phyloP scores from a whole-genome alignment of 306 rosid genomes.

The Corylus avellana region DNA sequence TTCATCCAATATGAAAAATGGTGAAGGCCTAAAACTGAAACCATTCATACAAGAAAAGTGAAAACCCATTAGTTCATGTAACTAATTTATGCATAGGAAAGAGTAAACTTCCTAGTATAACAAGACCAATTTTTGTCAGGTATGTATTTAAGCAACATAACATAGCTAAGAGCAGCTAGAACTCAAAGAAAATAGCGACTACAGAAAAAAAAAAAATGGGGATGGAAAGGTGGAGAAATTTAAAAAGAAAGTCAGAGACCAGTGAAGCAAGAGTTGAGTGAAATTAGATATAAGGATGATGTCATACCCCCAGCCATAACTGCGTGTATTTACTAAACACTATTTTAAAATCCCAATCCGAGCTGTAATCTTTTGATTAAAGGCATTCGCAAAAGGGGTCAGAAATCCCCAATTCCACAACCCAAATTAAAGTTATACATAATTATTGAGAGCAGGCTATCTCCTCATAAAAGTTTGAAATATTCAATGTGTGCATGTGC shows the following conservation, averaged over 20 bases:
- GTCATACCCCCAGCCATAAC: background rate
- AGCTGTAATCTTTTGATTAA: background rate
- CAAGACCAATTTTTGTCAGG: background rate
- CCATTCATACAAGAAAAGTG: background rate
- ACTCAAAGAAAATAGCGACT: background rate
- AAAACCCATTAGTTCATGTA: background rate
- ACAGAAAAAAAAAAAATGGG: background rate
- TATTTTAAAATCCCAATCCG: background rate
- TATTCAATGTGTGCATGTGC: background rate
- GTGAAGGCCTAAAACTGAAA: conserved; percentile 94
- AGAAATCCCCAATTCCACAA: conserved; percentile 1
- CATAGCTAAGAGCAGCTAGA: background rate
- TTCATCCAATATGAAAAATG: conserved; percentile 97
- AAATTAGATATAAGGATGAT: background rate
- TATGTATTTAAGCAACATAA: background rate
- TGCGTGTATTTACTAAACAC: background rate
- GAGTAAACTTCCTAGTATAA: background rate
- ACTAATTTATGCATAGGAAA: background rate
- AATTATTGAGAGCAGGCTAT: background rate
- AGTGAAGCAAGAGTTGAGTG: background rate
- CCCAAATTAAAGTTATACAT: background rate
- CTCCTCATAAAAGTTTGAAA: background rate
- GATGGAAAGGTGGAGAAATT: background rate
- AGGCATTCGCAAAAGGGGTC: background rate
- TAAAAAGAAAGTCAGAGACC: background rate